phyloP scores from a whole-genome alignment of 106 monocot genomes.

The Posidonia australis region DNA sequence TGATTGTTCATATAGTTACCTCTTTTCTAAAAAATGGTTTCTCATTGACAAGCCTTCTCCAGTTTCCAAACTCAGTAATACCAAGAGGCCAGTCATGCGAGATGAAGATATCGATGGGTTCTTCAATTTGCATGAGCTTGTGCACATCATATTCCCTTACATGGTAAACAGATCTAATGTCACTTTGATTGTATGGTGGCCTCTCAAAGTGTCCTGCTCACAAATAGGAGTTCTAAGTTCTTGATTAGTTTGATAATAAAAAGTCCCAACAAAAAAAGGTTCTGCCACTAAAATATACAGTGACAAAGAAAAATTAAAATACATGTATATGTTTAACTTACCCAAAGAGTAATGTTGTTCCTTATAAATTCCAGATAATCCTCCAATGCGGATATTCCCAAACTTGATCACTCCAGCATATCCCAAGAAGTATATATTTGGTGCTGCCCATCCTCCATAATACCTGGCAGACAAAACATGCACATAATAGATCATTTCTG shows the following conservation, averaged over 20 bases:
- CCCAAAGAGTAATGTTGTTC: slow-evolving; percentile 46
- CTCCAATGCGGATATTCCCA: slow-evolving; percentile 88
- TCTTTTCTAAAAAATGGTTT: slow-evolving; percentile 64
- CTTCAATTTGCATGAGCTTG: slow-evolving; percentile 77
- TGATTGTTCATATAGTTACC: slow-evolving; percentile 23
- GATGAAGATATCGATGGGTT: slow-evolving; percentile 93
- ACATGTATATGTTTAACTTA: slow-evolving; percentile 18
- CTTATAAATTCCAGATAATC: slow-evolving; percentile 89
- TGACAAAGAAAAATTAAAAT: neutral
- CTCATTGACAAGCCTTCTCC: slow-evolving; percentile 48
- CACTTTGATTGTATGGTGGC: slow-evolving; percentile 71
- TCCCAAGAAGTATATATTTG: slow-evolving; percentile 72
- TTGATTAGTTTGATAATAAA: neutral
- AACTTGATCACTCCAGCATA: slow-evolving; percentile 80
- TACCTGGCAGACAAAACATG: slow-evolving; percentile 24
- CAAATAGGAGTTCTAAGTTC: neutral
- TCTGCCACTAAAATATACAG: neutral
- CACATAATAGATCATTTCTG: neutral
- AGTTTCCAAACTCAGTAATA: slow-evolving; percentile 86
- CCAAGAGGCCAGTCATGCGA: slow-evolving; percentile 99
- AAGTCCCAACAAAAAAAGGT: neutral
- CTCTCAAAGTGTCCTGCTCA: slow-evolving; percentile 79
- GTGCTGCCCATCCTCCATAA: slow-evolving; percentile 79
- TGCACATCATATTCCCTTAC: slow-evolving; percentile 92
- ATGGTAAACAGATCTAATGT: slow-evolving; percentile 83